Evolutionary conservation across 2,329 filamentous ascomycete species (phyloP).

Genomic region (Plenodomus tracheiphilus): DNA sequence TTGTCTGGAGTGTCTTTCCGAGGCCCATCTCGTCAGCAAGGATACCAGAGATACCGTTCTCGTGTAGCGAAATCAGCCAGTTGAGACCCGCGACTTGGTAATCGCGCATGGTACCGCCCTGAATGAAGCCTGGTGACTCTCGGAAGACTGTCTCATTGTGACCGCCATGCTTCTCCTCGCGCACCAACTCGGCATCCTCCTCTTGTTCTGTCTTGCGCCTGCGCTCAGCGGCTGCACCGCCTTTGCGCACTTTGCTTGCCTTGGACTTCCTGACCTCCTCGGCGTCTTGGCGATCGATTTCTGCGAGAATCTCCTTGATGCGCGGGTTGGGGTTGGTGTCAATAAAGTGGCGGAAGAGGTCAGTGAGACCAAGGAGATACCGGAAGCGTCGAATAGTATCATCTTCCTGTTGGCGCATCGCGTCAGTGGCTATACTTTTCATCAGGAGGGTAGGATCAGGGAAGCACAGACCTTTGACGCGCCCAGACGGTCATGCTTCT

Average conservation of each 20-base stretch:
- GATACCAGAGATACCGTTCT: slow-evolving; percentile 98
- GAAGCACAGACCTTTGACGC: slow-evolving; percentile 76
- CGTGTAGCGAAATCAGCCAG: slow-evolving; percentile 95
- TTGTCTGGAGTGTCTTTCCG: slow-evolving; percentile 96
- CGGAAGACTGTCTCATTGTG: slow-evolving; percentile 82
- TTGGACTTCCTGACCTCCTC: slow-evolving; percentile 70
- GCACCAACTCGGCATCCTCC: slow-evolving; percentile 84
- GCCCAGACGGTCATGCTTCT: slow-evolving; percentile 89
- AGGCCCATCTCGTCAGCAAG: slow-evolving; percentile 98
- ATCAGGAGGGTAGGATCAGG: background rate
- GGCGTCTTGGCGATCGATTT: slow-evolving; percentile 91
- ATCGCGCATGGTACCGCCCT: slow-evolving; percentile 86
- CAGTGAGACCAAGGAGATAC: slow-evolving; percentile 91
- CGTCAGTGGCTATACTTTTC: slow-evolving; percentile 14
- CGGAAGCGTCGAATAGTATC: slow-evolving; percentile 93
- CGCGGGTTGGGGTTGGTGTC: slow-evolving; percentile 95
- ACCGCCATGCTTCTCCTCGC: slow-evolving; percentile 87
- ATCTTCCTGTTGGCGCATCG: slow-evolving; percentile 69
- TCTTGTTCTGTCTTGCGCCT: slow-evolving; percentile 93
- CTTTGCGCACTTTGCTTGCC: slow-evolving; percentile 77
- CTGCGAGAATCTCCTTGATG: slow-evolving; percentile 88
- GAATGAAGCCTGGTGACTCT: slow-evolving; percentile 87
- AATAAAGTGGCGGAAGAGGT: slow-evolving; percentile 98
- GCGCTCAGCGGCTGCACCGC: slow-evolving; percentile 77
- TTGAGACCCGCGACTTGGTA: slow-evolving; percentile 96